Evolutionary conservation across 75 land plant species (phyloP), one percentile per base, ranked within the genome.

Genomic region (Adiantum capillusveneris): DNA sequence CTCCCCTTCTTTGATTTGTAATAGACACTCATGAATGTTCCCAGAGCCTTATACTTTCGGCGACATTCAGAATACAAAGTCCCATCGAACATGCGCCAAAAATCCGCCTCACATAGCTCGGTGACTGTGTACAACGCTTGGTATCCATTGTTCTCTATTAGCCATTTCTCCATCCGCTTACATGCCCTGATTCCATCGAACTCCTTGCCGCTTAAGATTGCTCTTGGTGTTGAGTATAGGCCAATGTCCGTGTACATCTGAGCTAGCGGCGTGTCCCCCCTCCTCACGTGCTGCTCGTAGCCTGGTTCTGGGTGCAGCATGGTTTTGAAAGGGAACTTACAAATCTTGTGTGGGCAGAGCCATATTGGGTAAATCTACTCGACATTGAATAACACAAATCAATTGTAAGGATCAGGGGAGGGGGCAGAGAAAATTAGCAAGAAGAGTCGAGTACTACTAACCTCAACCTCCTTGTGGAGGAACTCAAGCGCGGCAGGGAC

Each of bases 181-280:
- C 85, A 96, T 13, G 98, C 98, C 25, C 73, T 81, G 12, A 70
- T 63, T 1, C 98, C 98, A 52, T 93, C 87, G 60, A 62, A 93
- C 25, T 60, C 87, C 64, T 93, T 96, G 0, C 96, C 96, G 31
- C 90, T 67, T 39, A 93, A 75, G n/a, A 89, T 87, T 29, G 85
- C 75, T 14, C 75, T 76, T 0, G 98, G 98, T 18, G 98, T 75
- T 65, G 89, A 85, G 80, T 93, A 93, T 0, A 93, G 73, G 24
- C 98, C 98, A 42, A 93, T 80, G 65, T 93, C 98, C n/a, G 98
- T 93, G 65, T 70, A 93, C 98, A 93, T 93, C 63, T 93, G 96
- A 20, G 90, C 90, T 51, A 76, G 83, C 6, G 53, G 62, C 0
- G 95, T 93, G 79, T 93, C 95, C 11, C 98, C 98, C 54, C 81